Conservation (phyloP, 2,329 filamentous ascomycete species). For the Anthostomella pinea region DNA sequence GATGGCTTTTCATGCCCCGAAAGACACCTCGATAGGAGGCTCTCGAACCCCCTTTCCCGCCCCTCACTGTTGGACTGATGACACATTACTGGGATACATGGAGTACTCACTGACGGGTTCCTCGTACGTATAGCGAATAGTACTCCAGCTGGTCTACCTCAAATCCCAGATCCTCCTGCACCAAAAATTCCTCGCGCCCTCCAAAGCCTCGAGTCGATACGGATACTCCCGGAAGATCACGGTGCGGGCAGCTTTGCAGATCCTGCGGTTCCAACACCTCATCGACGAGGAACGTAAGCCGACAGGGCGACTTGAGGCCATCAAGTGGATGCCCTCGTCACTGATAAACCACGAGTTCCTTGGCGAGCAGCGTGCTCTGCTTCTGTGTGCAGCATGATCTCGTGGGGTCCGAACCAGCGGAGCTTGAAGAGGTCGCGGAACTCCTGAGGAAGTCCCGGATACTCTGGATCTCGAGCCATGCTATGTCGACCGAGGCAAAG, state of each 20-base stretch:
- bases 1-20: no score
- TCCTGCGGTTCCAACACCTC: slow-evolving; percentile 47
- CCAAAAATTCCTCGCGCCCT: slow-evolving; percentile 44
- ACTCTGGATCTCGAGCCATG: slow-evolving; percentile 16
- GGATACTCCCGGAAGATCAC: slow-evolving; percentile 43
- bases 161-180: slow-evolving; percentile 53
- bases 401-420: slow-evolving; percentile 2
- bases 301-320: slow-evolving; percentile 40
- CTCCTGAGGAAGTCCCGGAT: slow-evolving; percentile 14
- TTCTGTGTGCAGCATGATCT: slow-evolving; percentile 37
- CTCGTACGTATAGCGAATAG: slow-evolving; percentile 48
- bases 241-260: slow-evolving; percentile 44
- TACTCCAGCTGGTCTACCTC: slow-evolving; percentile 48
- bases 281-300: slow-evolving; percentile 46
- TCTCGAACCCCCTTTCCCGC: no score
- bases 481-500: slow-evolving; percentile 19
- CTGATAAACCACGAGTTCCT: slow-evolving; percentile 46
- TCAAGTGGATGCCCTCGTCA: slow-evolving; percentile 44
- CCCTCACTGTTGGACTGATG: no score
- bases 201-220: slow-evolving; percentile 33
- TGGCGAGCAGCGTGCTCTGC: slow-evolving; percentile 47
- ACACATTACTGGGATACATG: no score
- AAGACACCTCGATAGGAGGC: no score
- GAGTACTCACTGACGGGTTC: no score
- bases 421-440: slow-evolving; percentile 5